These are phyloP conservation scores for Paraglomus occultum DNA, from an alignment of 192 early-diverging fungal genomes.

Conservation along the genomic window DNA sequence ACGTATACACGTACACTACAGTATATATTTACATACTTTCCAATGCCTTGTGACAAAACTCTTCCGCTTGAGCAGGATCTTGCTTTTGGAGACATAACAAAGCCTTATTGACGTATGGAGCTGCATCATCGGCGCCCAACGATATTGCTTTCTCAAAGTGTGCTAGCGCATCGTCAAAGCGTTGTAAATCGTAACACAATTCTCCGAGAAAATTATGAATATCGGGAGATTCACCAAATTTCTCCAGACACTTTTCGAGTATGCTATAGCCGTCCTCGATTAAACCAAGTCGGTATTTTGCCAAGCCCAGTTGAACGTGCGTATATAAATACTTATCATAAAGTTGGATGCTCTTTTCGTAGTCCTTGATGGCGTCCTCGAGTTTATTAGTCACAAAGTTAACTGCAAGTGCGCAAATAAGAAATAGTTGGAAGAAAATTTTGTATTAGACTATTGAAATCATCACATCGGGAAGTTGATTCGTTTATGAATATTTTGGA, in stretches of 20 bases:
- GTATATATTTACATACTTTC: constrained; percentile 43
- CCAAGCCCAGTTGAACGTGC: constrained; percentile 92
- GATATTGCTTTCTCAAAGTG: constrained; percentile 89
- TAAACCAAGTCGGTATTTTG: constrained; percentile 87
- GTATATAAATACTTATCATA: constrained; percentile 84
- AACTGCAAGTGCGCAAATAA: constrained; percentile 39
- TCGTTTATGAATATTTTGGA: constrained; percentile 45
- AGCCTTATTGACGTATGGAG: constrained; percentile 98
- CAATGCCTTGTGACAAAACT: constrained; percentile 73
- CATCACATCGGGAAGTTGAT: too few species aligned
- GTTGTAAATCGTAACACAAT: constrained; percentile 83
- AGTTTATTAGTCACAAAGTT: constrained; percentile 84
- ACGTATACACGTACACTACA: neutral
- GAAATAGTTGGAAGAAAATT: neutral
- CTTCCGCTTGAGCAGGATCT: constrained; percentile 74
- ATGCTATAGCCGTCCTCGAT: constrained; percentile 68
- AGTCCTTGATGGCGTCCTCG: constrained; percentile 79
- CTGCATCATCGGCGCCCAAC: constrained; percentile 72
- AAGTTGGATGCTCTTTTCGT: constrained; percentile 72
- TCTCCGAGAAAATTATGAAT: constrained; percentile 99
- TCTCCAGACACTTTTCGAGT: constrained; percentile 76
- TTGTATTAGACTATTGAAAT: too few species aligned
- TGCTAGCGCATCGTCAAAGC: constrained; percentile 75
- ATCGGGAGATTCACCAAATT: constrained; percentile 80
- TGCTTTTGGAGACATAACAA: constrained; percentile 74